phyloP scores from a whole-genome alignment of 331 rosid genomes.

The Acacia concinna region DNA sequence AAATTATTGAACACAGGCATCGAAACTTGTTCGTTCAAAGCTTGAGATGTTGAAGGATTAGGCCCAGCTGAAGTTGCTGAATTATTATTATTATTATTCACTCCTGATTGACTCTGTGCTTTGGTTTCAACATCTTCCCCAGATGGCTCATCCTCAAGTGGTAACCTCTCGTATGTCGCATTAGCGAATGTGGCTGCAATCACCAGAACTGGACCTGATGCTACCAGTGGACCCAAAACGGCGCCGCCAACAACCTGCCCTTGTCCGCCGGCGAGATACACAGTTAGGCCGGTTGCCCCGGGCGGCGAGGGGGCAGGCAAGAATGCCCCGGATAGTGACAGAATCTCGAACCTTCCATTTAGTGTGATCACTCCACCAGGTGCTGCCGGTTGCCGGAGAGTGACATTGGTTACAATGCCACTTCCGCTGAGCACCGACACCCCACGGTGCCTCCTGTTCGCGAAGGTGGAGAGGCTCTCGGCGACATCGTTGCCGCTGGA shows the following conservation, averaged over 20 bases:
- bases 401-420: conserved; percentile 75
- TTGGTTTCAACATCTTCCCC: conserved; percentile 48
- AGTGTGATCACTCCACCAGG: conserved; percentile 61
- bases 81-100: conserved; percentile 20
- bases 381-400: conserved; percentile 69
- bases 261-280: conserved; percentile 72
- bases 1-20: conserved; percentile 50
- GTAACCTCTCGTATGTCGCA: conserved; percentile 78
- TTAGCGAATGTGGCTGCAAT: conserved; percentile 84
- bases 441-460: conserved; percentile 79
- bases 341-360: conserved; percentile 74
- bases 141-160: conserved; percentile 53
- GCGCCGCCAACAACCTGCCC: conserved; percentile 90
- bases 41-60: conserved; percentile 38
- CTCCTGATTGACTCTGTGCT: conserved; percentile 39
- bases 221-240: conserved; percentile 69
- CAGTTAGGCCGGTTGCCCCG: conserved; percentile 66
- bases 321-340: conserved; percentile 77
- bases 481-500: conserved; percentile 66
- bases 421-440: conserved; percentile 77
- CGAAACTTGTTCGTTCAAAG: conserved; percentile 44
- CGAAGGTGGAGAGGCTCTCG: conserved; percentile 63
- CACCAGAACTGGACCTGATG: conserved; percentile 77
- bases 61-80: conserved; percentile 29
- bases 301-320: conserved; percentile 89